Evolutionary conservation across 495 filamentous ascomycete species (phyloP), one percentile per base, ranked within the genome.

Genomic region (Darksidea phi): DNA sequence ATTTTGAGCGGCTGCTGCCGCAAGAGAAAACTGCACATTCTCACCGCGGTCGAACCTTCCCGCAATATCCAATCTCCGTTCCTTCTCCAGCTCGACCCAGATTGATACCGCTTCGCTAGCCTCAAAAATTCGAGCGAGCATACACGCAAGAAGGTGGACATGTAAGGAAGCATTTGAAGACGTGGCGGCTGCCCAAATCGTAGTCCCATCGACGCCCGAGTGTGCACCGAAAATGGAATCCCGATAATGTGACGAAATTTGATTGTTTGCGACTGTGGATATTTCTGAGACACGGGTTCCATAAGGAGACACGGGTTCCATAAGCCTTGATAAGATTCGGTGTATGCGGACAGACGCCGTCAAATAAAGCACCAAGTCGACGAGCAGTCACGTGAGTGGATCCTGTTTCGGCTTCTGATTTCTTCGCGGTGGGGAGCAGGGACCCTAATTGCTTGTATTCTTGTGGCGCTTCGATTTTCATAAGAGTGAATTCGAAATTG

Each of bases 181-280:
- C 1, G 58, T 61, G 48, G 58, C 58, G 0, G 72, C 61, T 13
- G 71, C 73, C 73, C 73, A 73, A 21, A 75, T 71, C 0, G 58
- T 42, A 5, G 72, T 70, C 2, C 60, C 66, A 48, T 75, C 71
- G 5, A 61, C 58, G 2, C 75, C 75, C 28, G 58, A 47, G 17
- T 70, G 51, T 3, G 49, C 54, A 11, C 54, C 43, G 52, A 76
- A 76, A 0, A 66, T 28, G 1, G 65, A 60, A 17, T 69, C 21
- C 1, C 25, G 48, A 34, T 26, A n/a, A 2, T 12, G 21, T 6
- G 36, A 51, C 36, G 26, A 46, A 8, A 18, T 17, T 32, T 51
- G 36, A 25, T 41, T 5, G 7, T 23, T 50, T 23, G 47, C 45
- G 20, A 11, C 15, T 8, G 23, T 24, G 10, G 58, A 34, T n/a